A percentile compares a stretch with the other conserved stretches of the same genome.
These are phyloP conservation scores for Barnettozyma sp. DNA, from an alignment of 805 yeast genomes.

Conservation along the genomic window DNA sequence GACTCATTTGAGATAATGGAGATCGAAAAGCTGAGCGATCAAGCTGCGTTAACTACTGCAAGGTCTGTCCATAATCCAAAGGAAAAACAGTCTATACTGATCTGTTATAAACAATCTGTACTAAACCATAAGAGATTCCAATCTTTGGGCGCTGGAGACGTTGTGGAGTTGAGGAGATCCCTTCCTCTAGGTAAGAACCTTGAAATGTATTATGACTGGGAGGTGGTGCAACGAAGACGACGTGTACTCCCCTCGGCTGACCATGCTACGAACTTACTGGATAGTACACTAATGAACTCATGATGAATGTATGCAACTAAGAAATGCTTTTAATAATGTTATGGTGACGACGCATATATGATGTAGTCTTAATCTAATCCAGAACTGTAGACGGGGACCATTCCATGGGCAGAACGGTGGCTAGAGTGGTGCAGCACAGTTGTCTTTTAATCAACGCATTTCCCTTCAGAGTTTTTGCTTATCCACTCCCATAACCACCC, in stretches of 20 bases:
- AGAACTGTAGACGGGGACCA: too few species aligned
- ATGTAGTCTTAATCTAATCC: too few species aligned
- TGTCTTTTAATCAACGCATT: constrained; percentile 49
- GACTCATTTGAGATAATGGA: constrained; percentile 6
- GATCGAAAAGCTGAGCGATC: constrained; percentile 11
- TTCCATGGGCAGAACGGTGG: too few species aligned
- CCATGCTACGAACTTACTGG: background rate
- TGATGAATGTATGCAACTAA: too few species aligned
- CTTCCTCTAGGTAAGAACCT: constrained; percentile 3
- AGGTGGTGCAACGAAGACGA: constrained; percentile 3
- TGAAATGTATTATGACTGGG: constrained; percentile 21
- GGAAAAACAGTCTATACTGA: constrained; percentile 10
- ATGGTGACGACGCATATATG: too few species aligned
- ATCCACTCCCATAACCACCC: constrained; percentile 53
- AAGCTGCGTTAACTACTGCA: constrained; percentile 10
- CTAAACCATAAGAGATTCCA: constrained; percentile 9
- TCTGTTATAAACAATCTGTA: constrained; percentile 16
- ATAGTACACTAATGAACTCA: background rate
- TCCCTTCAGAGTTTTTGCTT: constrained; percentile 38
- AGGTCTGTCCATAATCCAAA: background rate
- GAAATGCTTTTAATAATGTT: too few species aligned
- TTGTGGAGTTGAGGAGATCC: constrained; percentile 9
- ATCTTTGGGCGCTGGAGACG: constrained; percentile 13
- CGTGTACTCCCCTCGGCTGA: too few species aligned
- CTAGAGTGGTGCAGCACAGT: too few species aligned